A percentile compares a stretch with the other conserved stretches of the same genome.
Evolutionary conservation across 2,329 filamentous ascomycete genomes (phyloP).

Genomic region (Sporothrix mexicana): DNA sequence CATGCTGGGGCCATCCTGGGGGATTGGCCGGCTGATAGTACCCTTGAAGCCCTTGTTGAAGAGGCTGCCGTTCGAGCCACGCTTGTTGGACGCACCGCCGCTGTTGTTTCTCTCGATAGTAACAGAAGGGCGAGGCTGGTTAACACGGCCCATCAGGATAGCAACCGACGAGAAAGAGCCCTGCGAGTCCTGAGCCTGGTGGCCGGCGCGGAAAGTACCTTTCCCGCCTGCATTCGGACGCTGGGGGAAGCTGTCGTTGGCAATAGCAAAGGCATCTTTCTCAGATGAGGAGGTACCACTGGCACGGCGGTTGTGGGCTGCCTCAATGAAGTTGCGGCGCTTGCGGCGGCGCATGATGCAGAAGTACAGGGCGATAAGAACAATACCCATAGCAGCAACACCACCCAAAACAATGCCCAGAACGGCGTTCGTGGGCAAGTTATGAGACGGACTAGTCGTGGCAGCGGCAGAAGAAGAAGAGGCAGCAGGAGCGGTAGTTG

Average conservation of each 20-base stretch:
- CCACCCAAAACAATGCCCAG: conserved; percentile 48
- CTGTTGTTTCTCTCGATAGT: conserved; percentile 49
- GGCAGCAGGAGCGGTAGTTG: conserved; percentile 42
- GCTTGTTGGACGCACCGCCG: conserved; percentile 58
- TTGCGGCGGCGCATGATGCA: conserved; percentile 64
- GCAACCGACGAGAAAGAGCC: conserved; percentile 68
- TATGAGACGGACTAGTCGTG: conserved; percentile 42
- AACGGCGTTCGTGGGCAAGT: conserved; percentile 59
- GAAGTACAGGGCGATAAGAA: conserved; percentile 68
- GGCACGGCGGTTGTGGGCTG: conserved; percentile 51
- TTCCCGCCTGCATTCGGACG: conserved; percentile 43
- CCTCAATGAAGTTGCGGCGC: conserved; percentile 58
- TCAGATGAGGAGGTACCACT: conserved; percentile 59
- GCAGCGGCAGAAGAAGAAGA: conserved; percentile 37
- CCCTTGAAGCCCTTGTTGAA: conserved; percentile 68
- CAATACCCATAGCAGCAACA: conserved; percentile 26
- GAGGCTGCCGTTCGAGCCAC: conserved; percentile 59
- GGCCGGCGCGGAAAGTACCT: conserved; percentile 56
- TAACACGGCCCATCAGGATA: conserved; percentile 68
- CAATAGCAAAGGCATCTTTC: conserved; percentile 60
- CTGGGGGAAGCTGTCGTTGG: conserved; percentile 50
- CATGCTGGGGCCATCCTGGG: conserved; percentile 43
- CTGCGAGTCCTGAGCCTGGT: conserved; percentile 59
- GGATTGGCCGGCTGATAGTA: conserved; percentile 66
- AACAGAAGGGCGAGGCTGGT: conserved; percentile 51